Percentiles rank a stretch among this genome's conserved stretches.
Conservation (phyloP, 257 asterid species). For the Gardenia jasminoides region DNA sequence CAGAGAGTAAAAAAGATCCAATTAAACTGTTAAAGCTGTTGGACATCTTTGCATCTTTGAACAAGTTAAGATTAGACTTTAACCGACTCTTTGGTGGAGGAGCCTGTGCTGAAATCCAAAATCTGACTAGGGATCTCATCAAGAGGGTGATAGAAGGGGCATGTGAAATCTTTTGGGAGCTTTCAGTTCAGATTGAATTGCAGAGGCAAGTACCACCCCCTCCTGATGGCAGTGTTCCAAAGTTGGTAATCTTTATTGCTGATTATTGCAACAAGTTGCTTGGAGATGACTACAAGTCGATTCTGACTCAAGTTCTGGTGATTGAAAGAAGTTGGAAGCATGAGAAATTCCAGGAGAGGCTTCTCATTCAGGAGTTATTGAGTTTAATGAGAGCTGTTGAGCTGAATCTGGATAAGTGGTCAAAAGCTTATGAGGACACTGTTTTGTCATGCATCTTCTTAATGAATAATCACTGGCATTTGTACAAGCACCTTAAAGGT, state of each 20-base stretch:
- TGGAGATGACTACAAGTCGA: constrained; percentile 74
- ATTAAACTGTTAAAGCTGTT: constrained; percentile 71
- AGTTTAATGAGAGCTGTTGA: constrained; percentile 64
- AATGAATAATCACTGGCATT: constrained; percentile 87
- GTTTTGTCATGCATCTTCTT: constrained; percentile 51
- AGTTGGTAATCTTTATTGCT: constrained; percentile 69
- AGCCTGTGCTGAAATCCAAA: constrained; percentile 82
- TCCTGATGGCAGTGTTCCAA: constrained; percentile 70
- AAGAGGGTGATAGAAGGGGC: constrained; percentile 77
- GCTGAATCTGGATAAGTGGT: constrained; percentile 74
- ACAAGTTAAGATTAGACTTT: constrained; percentile 80
- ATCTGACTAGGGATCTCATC: constrained; percentile 73
- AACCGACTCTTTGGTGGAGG: constrained; percentile 85
- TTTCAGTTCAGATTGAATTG: constrained; percentile 78
- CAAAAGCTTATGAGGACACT: constrained; percentile 60
- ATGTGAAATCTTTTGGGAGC: constrained; percentile 91
- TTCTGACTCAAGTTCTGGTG: constrained; percentile 71
- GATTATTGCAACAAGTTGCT: constrained; percentile 86
- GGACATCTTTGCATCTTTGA: constrained; percentile 76
- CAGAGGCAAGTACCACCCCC: constrained; percentile 85
- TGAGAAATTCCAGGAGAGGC: constrained; percentile 63
- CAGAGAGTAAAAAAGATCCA: constrained; percentile 90
- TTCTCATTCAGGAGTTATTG: constrained; percentile 58
- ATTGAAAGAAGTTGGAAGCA: constrained; percentile 90
- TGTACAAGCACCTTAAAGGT: constrained; percentile 61